Conservation (phyloP, 805 yeast species). For the Monosporozyma servazzii region DNA sequence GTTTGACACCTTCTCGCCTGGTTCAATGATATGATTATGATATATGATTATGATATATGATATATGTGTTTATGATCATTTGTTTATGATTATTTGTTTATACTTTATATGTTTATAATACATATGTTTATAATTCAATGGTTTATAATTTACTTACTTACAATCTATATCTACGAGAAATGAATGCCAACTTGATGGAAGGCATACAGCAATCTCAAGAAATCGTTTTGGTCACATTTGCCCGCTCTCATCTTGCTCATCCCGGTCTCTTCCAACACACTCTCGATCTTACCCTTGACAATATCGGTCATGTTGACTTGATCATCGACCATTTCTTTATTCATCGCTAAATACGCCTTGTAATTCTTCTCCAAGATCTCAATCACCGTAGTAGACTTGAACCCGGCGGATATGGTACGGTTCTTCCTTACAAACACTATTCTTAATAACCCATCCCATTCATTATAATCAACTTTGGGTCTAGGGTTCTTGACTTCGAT, state of each 20-base stretch:
- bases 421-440: conserved; percentile 90
- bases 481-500: conserved; percentile 87
- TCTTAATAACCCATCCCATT: conserved; percentile 94
- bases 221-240: conserved; percentile 92
- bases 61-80: too few species aligned
- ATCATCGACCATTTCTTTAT: conserved; percentile 37
- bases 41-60: too few species aligned
- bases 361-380: conserved; percentile 83
- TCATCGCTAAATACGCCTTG: conserved; percentile 56
- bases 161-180: conserved; percentile 81
- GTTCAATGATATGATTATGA: too few species aligned
- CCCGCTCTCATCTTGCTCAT: conserved; percentile 82
- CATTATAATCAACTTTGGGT: conserved; percentile 87
- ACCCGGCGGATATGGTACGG: conserved; percentile 86
- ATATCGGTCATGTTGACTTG: conserved; percentile 31
- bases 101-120: too few species aligned
- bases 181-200: conserved; percentile 97
- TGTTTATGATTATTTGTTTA: too few species aligned
- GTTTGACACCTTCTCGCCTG: too few species aligned
- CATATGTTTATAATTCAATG: too few species aligned
- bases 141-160: too few species aligned
- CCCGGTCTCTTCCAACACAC: conserved; percentile 72
- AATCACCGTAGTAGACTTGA: conserved; percentile 70
- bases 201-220: conserved; percentile 74
- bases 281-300: conserved; percentile 61